Evolutionary conservation across 257 asterid genomes (phyloP).

Genomic region (Paraleonurus japonicus): DNA sequence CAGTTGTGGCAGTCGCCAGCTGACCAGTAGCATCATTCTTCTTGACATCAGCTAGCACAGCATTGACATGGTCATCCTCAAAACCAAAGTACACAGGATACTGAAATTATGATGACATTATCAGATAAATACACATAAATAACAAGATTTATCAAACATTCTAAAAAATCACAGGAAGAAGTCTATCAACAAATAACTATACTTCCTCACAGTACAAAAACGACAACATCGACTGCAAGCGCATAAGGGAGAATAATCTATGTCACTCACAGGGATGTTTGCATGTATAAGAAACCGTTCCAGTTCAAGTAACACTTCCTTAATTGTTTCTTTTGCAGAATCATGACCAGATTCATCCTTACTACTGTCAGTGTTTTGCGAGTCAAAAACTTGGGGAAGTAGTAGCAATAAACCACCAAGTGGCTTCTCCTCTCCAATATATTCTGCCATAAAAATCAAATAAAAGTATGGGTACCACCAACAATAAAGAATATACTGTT

Average conservation of each 20-base stretch:
- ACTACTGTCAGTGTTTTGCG: constrained; percentile 40
- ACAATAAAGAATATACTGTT: not conserved
- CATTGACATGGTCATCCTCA: constrained; percentile 67
- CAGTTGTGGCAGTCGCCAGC: constrained; percentile 95
- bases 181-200: constrained; percentile 18
- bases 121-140: constrained; percentile 17
- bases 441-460: constrained; percentile 55
- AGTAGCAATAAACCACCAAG: constrained; percentile 85
- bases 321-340: constrained; percentile 36
- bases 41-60: constrained; percentile 82
- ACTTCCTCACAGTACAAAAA: not conserved
- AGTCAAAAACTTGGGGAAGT: constrained; percentile 69
- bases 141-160: constrained; percentile 5
- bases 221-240: not conserved
- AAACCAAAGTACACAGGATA: constrained; percentile 95
- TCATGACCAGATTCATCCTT: constrained; percentile 39
- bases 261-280: constrained; percentile 76
- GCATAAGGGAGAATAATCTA: constrained; percentile 17
- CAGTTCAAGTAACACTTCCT: constrained; percentile 53
- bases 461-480: constrained; percentile 18
- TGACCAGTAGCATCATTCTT: constrained; percentile 88
- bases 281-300: constrained; percentile 71
- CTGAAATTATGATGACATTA: constrained; percentile 47
- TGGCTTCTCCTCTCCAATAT: constrained; percentile 70
- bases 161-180: constrained; percentile 2